Percentiles rank a stretch among this genome's conserved stretches.
Evolutionary conservation across 495 filamentous ascomycete genomes (phyloP).

Genomic region (Tuber brumale): DNA sequence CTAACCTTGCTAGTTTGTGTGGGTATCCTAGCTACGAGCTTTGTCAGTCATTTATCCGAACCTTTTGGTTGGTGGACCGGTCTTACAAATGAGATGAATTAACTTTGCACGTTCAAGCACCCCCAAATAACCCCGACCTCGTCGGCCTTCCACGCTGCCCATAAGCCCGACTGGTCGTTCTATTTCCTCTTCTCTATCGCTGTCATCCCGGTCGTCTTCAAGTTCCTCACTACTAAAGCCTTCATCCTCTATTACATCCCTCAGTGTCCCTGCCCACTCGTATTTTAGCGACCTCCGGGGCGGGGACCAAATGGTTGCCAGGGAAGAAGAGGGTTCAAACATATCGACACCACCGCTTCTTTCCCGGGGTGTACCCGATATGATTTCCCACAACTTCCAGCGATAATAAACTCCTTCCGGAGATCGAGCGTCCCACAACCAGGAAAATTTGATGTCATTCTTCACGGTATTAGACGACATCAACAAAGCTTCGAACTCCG

Average conservation of each 20-base stretch:
- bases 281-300: conserved; percentile 36
- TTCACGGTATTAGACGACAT: conserved; percentile 80
- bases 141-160: conserved; percentile 52
- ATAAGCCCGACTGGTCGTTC: conserved; percentile 49
- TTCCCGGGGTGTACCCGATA: conserved; percentile 52
- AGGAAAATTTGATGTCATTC: conserved; percentile 80
- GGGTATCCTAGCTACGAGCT: conserved; percentile 74
- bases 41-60: neutral
- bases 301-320: conserved; percentile 35
- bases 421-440: conserved; percentile 84
- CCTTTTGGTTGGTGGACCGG: conserved; percentile 27
- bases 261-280: conserved; percentile 36
- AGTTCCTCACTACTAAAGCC: conserved; percentile 35
- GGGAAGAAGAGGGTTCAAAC: conserved; percentile 28
- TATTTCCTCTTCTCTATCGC: conserved; percentile 62
- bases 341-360: conserved; percentile 37
- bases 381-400: conserved; percentile 80
- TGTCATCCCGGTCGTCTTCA: conserved; percentile 67
- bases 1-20: conserved; percentile 66
- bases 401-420: conserved; percentile 77
- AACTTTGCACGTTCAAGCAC: conserved; percentile 80
- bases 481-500: conserved; percentile 85
- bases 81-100: conserved; percentile 41
- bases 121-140: conserved; percentile 59
- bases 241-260: conserved; percentile 38